Evolutionary conservation across 2,329 filamentous ascomycete genomes (phyloP), one percentile per base, ranked within the genome.

Genomic region (Fusarium buxicola): DNA sequence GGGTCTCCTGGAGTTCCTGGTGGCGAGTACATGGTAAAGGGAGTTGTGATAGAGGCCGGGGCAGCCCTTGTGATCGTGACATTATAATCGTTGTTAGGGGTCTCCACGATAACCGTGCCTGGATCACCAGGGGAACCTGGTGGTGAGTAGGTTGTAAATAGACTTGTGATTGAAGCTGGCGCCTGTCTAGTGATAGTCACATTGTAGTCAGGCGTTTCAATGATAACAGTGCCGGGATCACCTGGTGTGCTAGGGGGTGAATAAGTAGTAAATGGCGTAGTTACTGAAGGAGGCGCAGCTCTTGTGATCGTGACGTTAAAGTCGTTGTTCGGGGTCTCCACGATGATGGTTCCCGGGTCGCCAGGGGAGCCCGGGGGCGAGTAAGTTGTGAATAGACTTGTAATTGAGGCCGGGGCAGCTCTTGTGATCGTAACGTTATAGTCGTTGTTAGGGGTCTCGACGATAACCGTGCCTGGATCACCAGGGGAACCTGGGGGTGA

Each of bases 351-450:
- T 2, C 59, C 58, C 2, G 59, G 59, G 25, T 62, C 59, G 2
- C 58, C 59, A 10, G 58, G 45, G 4, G 58, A 13, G 4, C 41
- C 58, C 8, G 59, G 58, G 3, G 59, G 52, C 12, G 46, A 32
- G 16, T 62, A 62, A 6, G 58, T 62, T 4, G 59, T 62, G 10
- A 44, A 50, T 3, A 32, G 15, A 2, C 31, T 41, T 6, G 60
- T 55, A 11, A 59, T 15, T 2, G 58, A 60, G 3, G 48, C 44
- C 1, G 54, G 39, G n/a, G 38, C 58, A 13, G 40, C 59, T 21
- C 48, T 41, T 11, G 60, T 63, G n/a, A 60, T 43, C 8, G 59
- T 62, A 8, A 62, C 58, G 12, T 60, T 62, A 4, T 47, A 62
- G 5, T 16, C 56, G 12, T 53, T 53, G 13, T 55, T 54, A 4